Base-by-base conservation (phyloP, 352 stramenopile genomes). In the Plasmopara viticola region DNA sequence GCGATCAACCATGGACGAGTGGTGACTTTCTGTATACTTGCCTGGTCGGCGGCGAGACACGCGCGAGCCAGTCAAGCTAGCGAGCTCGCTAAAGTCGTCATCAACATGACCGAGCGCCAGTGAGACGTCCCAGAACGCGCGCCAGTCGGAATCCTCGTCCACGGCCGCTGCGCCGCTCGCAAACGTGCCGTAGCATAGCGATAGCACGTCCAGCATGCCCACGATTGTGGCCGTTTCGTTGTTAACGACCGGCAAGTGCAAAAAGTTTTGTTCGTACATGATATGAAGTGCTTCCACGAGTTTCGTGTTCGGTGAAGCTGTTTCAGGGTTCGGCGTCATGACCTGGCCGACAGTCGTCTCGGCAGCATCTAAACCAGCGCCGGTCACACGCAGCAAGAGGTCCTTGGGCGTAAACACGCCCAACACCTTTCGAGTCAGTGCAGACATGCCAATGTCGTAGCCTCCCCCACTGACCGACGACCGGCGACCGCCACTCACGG, bases 321-420 rank as follows among this genome's bases (percentile, higher is more conserved):
- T 87, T 64, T 99, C 95, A 1, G 96, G 96, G 55, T 98, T 95
- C 6, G 87, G 87, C 12, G 96, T 99, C 96, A 99, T 99, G 18
- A 98, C 93, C 60, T 92, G 70, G 14, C 73, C 86, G 13, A 99
- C 87, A 10, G 69, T 69, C 44, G 94, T 98, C 49, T 72, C 79
- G 15, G 92, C 74, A 17, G 95, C 80, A 51, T 96, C 83, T 6
- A 98, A 56, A 31, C 93, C 88, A 38, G 92, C 94, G 6, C 94
- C 90, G 51, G 98, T 82, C 12, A 98, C 95, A 34, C 95, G 82
- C 14, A 94, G 86, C 66, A 99, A 84, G 60, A 99, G 69, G 73
- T 99, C 96, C 68, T 98, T 98, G 5, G 96, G 96, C 0, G 95
- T 98, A 60, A 99, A 97, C 49, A 99, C 97, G 56, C 96, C 96